Evolutionary conservation across 2,329 filamentous ascomycete genomes (phyloP), one percentile per base, ranked within the genome.

Genomic region (Xylaria sp.): DNA sequence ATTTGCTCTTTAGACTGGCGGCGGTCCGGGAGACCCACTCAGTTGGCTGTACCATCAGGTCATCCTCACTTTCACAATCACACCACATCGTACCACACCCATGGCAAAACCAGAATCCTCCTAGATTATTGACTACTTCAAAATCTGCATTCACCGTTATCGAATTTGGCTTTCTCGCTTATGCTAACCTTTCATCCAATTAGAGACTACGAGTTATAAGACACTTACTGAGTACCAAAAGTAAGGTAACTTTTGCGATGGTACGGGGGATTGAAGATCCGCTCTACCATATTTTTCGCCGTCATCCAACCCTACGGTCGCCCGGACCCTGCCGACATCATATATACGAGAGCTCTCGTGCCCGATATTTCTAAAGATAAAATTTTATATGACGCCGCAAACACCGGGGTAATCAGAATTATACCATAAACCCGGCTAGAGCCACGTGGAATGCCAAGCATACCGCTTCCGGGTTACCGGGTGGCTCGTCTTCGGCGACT

Each of bases 1-100:
- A 29, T 55, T 55, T 37, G 3, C n/a, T 21, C 23, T 9, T 47
- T 47, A 48, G 21, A 23, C 44, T 23, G 23, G 35, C 3, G 35
- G 12, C 40, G 13, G 5, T 29, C n/a, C 16, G 18, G n/a, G 42
- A 54, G 63, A 47, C 29, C 53, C 65, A 59, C 65, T 64, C 65
- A 53, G 59, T 66, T 25, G 18, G 53, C 40, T 35, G 60, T 70
- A 64, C 72, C 70, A 75, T 75, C 73, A 64, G 42, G 70, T 73
- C 72, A 74, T 71, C 55, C 32, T 66, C 8, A 27, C 44, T 21
- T 25, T 54, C 13, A 10, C 42, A 58, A 62, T 69, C 68, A 65
- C 23, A 48, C 53, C 25, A 51, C 60, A 73, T 75, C 72, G 73
- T 69, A 72, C 71, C 60, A 74, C 70, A 69, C 59, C 9, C 3